Percentiles rank a stretch among this genome's conserved stretches.
Conservation (phyloP, 306 rosid species). For the Castanospermum australe region DNA sequence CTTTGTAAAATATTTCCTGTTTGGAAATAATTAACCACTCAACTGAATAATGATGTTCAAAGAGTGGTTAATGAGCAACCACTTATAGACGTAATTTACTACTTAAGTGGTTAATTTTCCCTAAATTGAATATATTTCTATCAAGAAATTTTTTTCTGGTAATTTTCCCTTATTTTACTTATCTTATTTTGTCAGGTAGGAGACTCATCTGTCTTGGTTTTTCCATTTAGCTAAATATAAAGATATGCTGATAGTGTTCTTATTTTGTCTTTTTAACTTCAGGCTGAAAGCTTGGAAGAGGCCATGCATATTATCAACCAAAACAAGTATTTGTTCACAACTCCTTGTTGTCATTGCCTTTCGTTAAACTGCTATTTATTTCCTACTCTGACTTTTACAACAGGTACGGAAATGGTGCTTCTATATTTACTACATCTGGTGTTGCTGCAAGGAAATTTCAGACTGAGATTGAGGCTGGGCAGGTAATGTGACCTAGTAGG, state of each 20-base stretch:
- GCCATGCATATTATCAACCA: conserved; percentile 72
- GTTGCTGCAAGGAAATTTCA: conserved; percentile 91
- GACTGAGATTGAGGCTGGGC: conserved; percentile 89
- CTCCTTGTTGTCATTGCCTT: background rate
- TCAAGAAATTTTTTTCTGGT: background rate
- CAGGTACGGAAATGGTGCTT: conserved; percentile 96
- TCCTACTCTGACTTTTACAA: conserved; percentile 18
- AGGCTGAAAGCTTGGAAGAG: conserved; percentile 92
- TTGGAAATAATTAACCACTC: background rate
- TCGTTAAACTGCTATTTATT: background rate
- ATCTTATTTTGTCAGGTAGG: background rate
- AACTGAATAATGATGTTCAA: background rate
- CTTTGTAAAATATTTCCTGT: conserved; percentile 1
- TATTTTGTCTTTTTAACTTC: conserved; percentile 25
- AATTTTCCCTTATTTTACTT: background rate
- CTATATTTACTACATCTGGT: conserved; percentile 95
- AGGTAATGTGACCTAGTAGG: conserved; percentile 47
- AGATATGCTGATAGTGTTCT: conserved; percentile 16
- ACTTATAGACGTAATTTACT: background rate
- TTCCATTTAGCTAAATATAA: background rate
- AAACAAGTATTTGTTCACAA: conserved; percentile 59
- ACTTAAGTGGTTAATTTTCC: background rate
- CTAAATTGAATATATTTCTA: background rate
- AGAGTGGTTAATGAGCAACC: background rate
- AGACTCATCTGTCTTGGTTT: background rate